Evolutionary conservation across 768 basidiomycete species (phyloP), one percentile per base, ranked within the genome.

Genomic region (Butyriboletus loyo): DNA sequence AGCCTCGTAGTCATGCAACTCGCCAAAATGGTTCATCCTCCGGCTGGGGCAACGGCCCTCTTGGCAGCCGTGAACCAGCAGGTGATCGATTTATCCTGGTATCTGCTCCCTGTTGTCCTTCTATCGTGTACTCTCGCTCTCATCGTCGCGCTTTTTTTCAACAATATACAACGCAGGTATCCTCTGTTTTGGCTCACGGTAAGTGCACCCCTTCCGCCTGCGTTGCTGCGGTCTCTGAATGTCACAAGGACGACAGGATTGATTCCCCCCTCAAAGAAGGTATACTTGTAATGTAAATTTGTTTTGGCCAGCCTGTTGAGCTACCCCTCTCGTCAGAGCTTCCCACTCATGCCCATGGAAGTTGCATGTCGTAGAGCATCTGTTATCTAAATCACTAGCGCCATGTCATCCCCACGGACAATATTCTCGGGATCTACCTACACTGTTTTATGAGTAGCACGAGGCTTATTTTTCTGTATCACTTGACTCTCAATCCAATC

Each of bases 31-130:
- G 75, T 73, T 9, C 81, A 82, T 59, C 82, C 81, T 4, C 81
- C 82, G n/a, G n/a, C n/a, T n/a, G n/a, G n/a, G n/a, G n/a, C n/a
- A n/a, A 81, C 80, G 1, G 79, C 81, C 21, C 68, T 82, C 31
- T 67, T 82, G 10, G 75, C 79, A 19, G 72, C 76, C 2, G 62
- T 77, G 24, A 75, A 74, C 59, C 53, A 67, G 14, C 70, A 77
- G 14, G 63, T 79, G 17, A 62, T 76, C 17, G 56, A 64, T n/a
- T 60, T 81, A 40, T 76, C 75, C 13, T 82, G 80, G 81, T 77
- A 80, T 57, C 77, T 79, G 52, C 67, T 84, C 13, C 79, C 79
- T 14, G 73, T 82, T 37, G 62, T 82, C 42, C 68, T 83, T 11
- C 71, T 84, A 5, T 74, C 76, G 5, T 77, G 77, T 5, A 56